Evolutionary conservation across 805 yeast species (phyloP).

Genomic region (Ogataea chonburiensis): DNA sequence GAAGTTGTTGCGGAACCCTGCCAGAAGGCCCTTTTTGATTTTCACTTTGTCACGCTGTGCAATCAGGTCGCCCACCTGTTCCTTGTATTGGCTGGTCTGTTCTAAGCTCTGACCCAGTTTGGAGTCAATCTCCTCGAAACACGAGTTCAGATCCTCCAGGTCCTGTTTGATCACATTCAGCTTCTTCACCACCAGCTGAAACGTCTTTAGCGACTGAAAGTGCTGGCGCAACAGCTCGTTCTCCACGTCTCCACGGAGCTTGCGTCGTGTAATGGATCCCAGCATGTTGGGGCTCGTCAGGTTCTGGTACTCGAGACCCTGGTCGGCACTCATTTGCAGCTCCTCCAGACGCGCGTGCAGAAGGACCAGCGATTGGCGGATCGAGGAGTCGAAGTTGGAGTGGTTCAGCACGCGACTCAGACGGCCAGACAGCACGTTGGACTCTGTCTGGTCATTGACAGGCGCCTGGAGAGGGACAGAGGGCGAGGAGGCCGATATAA

Average conservation of each 20-base stretch:
- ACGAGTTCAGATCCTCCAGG: slow-evolving; percentile 26
- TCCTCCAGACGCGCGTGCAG: slow-evolving; percentile 32
- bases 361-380: slow-evolving; percentile 31
- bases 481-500: slow-evolving; percentile 26
- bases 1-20: slow-evolving; percentile 57
- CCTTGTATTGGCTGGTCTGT: slow-evolving; percentile 19
- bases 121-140: slow-evolving; percentile 23
- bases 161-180: slow-evolving; percentile 34
- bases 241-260: slow-evolving; percentile 60
- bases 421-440: slow-evolving; percentile 40
- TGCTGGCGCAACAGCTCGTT: slow-evolving; percentile 58
- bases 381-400: slow-evolving; percentile 39
- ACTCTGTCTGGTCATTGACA: slow-evolving; percentile 11
- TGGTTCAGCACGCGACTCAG: slow-evolving; percentile 50
- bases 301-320: slow-evolving; percentile 26
- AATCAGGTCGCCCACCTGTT: slow-evolving; percentile 26
- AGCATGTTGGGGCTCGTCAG: slow-evolving; percentile 47
- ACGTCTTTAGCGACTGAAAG: slow-evolving; percentile 44
- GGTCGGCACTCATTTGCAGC: slow-evolving; percentile 8
- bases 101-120: slow-evolving; percentile 31
- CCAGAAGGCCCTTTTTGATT: slow-evolving; percentile 53
- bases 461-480: slow-evolving; percentile 6
- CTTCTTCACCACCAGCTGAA: slow-evolving; percentile 44
- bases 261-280: slow-evolving; percentile 62
- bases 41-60: slow-evolving; percentile 35